Base-by-base conservation (phyloP, 140 eudicot genomes). In the Anethum foeniculum region DNA sequence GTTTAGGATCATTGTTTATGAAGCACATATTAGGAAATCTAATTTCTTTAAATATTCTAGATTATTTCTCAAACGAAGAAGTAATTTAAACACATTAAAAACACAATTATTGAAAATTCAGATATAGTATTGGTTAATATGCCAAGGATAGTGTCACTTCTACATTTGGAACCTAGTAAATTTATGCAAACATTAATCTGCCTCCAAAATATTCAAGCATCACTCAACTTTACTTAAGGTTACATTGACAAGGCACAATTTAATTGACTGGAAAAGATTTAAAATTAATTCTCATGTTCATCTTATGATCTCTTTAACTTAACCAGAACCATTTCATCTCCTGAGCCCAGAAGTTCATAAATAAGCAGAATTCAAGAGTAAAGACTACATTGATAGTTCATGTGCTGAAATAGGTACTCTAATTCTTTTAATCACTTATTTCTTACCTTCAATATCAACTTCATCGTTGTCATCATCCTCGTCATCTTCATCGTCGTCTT, bases 381-480 rank as follows among this genome's bases (percentile, higher is more conserved):
- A 36, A 39, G 13, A 39, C 32, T 38, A 71, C 41, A 21, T 21
- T 21, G 28, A 72, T 25, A 72, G 5, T 27, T 38, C 6, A 71
- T 25, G 14, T 36, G 52, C 51, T 25, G 12, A 44, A 43, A 74
- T 69, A 77, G 7, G 25, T 83, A 77, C 79, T 71, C 87, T 83
- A 77, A 77, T 75, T 71, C 89, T 83, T 81, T 73, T 82, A 48
- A 80, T 30, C 12, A 77, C 81, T 47, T 80, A 84, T 41, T 83
- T 83, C 30, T 77, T 80, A 72, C 78, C 78, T 34, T 80, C 83
- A 71, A 71, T 79, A 62, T 86, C 85, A 30, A 80, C 89, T 7
- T 86, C 89, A 0, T 86, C 89, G 0, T 86, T 86, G 9, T 86
- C 89, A 23, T 81, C 89, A 10, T 86, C 87, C 7, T 84, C 87